phyloP scores from a whole-genome alignment of 768 basidiomycete species.

The Rickenella mellea region DNA sequence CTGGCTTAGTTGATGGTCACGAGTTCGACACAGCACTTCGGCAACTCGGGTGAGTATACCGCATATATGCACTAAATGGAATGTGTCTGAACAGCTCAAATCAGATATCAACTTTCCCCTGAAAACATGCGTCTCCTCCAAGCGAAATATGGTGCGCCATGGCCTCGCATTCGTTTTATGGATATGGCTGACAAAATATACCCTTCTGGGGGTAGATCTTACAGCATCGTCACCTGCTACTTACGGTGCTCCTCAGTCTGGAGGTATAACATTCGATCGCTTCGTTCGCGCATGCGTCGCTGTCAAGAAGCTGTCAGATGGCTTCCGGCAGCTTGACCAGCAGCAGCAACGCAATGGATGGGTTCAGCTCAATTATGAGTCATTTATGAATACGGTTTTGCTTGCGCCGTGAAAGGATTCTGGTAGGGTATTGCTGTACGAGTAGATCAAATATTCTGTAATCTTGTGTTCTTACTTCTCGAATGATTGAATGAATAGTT shows the following conservation, averaged over 20 bases:
- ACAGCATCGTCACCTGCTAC: slow-evolving; percentile 39
- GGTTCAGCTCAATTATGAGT: slow-evolving; percentile 65
- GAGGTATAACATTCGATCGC: slow-evolving; percentile 76
- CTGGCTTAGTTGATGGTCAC: slow-evolving; percentile 62
- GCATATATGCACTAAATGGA: neutral
- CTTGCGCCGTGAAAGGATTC: slow-evolving; percentile 53
- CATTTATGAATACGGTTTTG: slow-evolving; percentile 62
- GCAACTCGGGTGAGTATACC: slow-evolving; percentile 54
- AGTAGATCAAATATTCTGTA: too few relatives aligned
- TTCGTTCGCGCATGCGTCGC: slow-evolving; percentile 83
- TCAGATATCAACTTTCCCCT: slow-evolving; percentile 60
- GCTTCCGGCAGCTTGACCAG: slow-evolving; percentile 56
- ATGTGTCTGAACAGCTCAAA: neutral
- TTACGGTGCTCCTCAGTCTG: slow-evolving; percentile 4
- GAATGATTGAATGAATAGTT: too few relatives aligned
- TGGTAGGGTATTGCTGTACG: too few relatives aligned
- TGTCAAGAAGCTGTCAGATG: slow-evolving; percentile 67
- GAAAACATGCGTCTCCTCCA: slow-evolving; percentile 55
- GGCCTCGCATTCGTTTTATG: neutral
- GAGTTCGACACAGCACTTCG: slow-evolving; percentile 63
- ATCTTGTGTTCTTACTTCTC: too few relatives aligned
- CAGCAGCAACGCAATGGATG: slow-evolving; percentile 55
- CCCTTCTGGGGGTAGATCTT: slow-evolving; percentile 40
- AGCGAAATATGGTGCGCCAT: slow-evolving; percentile 67
- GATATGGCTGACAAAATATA: slow-evolving; percentile 18